Conservation (phyloP, 1,284 basidiomycete genomes). For the Apiotrichum sp. region DNA sequence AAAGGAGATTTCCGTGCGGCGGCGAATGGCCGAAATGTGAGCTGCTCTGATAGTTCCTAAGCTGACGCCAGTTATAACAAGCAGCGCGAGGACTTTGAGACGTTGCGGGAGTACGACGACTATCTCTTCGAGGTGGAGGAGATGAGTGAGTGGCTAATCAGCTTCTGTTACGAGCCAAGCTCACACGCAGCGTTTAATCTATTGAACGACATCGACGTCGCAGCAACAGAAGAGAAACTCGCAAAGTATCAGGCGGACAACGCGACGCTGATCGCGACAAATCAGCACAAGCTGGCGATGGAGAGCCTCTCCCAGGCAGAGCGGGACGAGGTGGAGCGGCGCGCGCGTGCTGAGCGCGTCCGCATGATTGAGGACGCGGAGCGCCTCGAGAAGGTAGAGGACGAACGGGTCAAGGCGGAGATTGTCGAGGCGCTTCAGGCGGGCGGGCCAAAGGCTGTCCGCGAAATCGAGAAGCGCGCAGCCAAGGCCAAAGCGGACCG, state of each 20-base stretch:
- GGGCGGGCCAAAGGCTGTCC: slow-evolving; percentile 29
- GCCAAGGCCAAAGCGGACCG: slow-evolving; percentile 29
- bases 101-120: slow-evolving; percentile 82
- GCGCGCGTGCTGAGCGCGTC: slow-evolving; percentile 59
- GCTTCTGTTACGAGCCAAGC: not conserved
- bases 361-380: slow-evolving; percentile 64
- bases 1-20: slow-evolving; percentile 86
- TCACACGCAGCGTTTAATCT: slow-evolving; percentile 71
- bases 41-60: slow-evolving; percentile 12
- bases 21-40: slow-evolving; percentile 79
- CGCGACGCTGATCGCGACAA: slow-evolving; percentile 68
- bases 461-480: slow-evolving; percentile 58
- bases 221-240: slow-evolving; percentile 77
- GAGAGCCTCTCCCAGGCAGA: slow-evolving; percentile 50
- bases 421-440: slow-evolving; percentile 74
- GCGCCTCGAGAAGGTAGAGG: slow-evolving; percentile 54
- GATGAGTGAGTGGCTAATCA: slow-evolving; percentile 60
- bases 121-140: slow-evolving; percentile 96
- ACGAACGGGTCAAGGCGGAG: slow-evolving; percentile 47
- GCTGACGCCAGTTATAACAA: slow-evolving; percentile 75
- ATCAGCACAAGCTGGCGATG: slow-evolving; percentile 63
- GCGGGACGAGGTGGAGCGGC: slow-evolving; percentile 63
- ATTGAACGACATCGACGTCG: slow-evolving; percentile 82
- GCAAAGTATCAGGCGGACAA: slow-evolving; percentile 73
- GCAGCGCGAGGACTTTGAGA: slow-evolving; percentile 77